A percentile compares a stretch with the other conserved stretches of the same genome.
Conservation (phyloP, 805 yeast genomes). For the Kockiozyma suomiensis region DNA sequence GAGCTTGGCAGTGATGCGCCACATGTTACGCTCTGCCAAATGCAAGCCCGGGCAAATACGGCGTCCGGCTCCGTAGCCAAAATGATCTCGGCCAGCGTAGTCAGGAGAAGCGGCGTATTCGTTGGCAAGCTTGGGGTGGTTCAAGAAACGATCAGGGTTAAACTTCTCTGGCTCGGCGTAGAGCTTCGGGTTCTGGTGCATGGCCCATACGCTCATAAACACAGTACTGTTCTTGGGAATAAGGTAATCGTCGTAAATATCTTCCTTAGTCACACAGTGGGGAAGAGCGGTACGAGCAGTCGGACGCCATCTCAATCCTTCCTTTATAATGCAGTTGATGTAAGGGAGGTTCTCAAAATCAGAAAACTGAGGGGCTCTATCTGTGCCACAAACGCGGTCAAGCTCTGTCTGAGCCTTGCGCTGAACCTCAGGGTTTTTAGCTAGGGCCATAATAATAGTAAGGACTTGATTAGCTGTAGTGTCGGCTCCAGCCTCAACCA, state of each 20-base stretch:
- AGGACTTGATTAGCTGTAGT: neutral
- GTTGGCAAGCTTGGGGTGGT: neutral
- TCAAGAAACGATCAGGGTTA: neutral
- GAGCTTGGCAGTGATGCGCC: neutral
- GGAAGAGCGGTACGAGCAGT: neutral
- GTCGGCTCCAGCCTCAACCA: neutral
- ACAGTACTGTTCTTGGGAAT: constrained; percentile 61
- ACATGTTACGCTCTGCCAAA: constrained; percentile 1
- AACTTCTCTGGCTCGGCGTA: neutral
- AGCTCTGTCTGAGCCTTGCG: neutral
- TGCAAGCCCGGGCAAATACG: constrained; percentile 8
- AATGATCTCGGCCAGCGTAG: neutral
- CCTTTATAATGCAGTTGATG: neutral
- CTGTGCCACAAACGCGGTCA: neutral
- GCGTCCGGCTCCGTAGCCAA: constrained; percentile 7
- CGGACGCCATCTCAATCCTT: constrained; percentile 1
- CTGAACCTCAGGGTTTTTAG: neutral
- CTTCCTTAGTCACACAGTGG: constrained; percentile 1
- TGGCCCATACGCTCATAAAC: constrained; percentile 66
- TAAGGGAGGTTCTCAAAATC: neutral
- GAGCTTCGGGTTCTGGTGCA: constrained; percentile 52
- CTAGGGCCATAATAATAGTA: neutral
- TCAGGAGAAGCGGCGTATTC: neutral
- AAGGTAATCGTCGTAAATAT: constrained; percentile 20
- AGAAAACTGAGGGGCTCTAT: neutral